Evolutionary conservation across 306 rosid species (phyloP), one percentile per base, ranked within the genome.

Genomic region (Trichosanthes truncata): DNA sequence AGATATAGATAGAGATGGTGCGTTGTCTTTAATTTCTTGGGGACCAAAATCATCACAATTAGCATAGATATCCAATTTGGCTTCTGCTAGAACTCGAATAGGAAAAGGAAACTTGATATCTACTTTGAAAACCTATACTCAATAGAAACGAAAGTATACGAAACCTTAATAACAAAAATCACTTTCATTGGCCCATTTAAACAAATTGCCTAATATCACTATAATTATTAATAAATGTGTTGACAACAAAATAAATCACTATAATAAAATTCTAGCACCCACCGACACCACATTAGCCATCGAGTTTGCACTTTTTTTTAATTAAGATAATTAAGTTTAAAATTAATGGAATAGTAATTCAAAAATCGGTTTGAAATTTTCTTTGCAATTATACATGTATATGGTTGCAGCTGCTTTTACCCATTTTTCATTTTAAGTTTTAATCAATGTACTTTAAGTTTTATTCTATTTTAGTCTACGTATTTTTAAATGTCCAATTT

Each of bases 221-320:
- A 36, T 66, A 36, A 66, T 66, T 66, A 66, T 20, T 7, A 65
- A 65, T 18, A 38, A 38, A 66, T 66, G 38, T 2, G 49, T 29
- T 31, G 21, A 62, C 68, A 62, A 62, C 41, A 29, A 62, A 62
- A 29, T 62, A 62, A 62, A 62, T 62, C 9, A 2, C 1, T 62
- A 1, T 2, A 62, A 29, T 14, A 31, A 62, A 62, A 31, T 29
- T 62, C 68, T 14, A 4, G 36, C 8, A 31, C 68, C 4, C 74
- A 66, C 74, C 74, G 74, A 66, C 74, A 66, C 74, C 49, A 10
- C 49, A 9, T 66, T 66, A 66, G 49, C 74, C 74, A 36, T 9
- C 13, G 3, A 62, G n/a, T n/a, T n/a, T n/a, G n/a, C n/a, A n/a
- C n/a, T n/a, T n/a, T n/a, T n/a, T n/a, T n/a, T n/a, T n/a, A n/a